Evolutionary conservation across 129 eudicot genomes (phyloP).

Genomic region (sunflower (Helianthus annuus)): HanXRQr2.0-SUNRISE NC_035436.2:200740755-200741254

Average conservation of each 20-base stretch:
- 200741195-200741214: too few relatives aligned
- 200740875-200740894: background rate
- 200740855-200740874: background rate
- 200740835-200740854: background rate
- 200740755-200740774: slow-evolving; percentile 90
- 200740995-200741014: slow-evolving; percentile 20
- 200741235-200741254: background rate
- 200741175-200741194: too few relatives aligned
- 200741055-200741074: slow-evolving; percentile 20
- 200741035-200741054: slow-evolving; percentile 10
- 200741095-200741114: background rate
- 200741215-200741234: background rate
- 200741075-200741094: background rate
- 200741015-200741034: background rate
- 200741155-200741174: too few relatives aligned
- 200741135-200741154: too few relatives aligned
- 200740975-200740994: slow-evolving; percentile 19
- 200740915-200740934: slow-evolving; percentile 77
- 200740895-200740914: slow-evolving; percentile 49
- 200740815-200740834: slow-evolving; percentile 2
- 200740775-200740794: slow-evolving; percentile 90
- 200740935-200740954: slow-evolving; percentile 52
- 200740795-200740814: slow-evolving; percentile 58
- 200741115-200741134: too few relatives aligned
- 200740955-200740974: slow-evolving; percentile 18